These are phyloP conservation scores for Psilocybe cyanescens DNA, from an alignment of 768 basidiomycete genomes.

Conservation along the genomic window DNA sequence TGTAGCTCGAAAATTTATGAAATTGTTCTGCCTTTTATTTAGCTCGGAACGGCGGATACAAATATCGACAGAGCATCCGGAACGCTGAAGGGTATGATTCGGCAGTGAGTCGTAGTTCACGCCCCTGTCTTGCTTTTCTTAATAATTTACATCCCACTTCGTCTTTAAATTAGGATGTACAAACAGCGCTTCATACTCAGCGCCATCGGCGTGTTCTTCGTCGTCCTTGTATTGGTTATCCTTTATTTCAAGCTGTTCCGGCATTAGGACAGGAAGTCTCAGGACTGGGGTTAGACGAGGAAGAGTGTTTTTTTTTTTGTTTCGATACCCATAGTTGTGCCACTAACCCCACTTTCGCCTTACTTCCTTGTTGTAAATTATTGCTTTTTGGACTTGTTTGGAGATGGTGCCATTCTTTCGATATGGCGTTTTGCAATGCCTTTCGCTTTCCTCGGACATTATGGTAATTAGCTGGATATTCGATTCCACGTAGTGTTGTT, in stretches of 20 bases:
- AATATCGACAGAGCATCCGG: constrained; percentile 87
- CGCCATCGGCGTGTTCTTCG: constrained; percentile 77
- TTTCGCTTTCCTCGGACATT: too few relatives aligned
- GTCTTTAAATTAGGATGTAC: constrained; percentile 70
- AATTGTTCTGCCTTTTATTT: not conserved
- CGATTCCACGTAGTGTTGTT: too few relatives aligned
- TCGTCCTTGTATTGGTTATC: constrained; percentile 73
- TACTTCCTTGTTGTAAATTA: too few relatives aligned
- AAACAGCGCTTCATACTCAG: constrained; percentile 84
- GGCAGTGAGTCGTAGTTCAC: constrained; percentile 60
- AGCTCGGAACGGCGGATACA: constrained; percentile 82
- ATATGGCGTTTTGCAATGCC: too few relatives aligned
- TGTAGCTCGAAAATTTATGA: not conserved
- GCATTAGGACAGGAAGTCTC: not conserved
- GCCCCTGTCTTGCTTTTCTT: not conserved
- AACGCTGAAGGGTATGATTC: constrained; percentile 91
- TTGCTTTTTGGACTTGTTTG: too few relatives aligned
- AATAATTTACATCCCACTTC: not conserved
- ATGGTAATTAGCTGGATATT: too few relatives aligned
- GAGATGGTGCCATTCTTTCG: too few relatives aligned
- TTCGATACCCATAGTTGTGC: too few relatives aligned
- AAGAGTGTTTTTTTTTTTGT: too few relatives aligned
- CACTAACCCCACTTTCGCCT: too few relatives aligned
- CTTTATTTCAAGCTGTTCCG: constrained; percentile 58
- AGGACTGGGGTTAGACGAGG: too few relatives aligned